Percentiles rank a stretch among this genome's conserved stretches.
These are phyloP conservation scores for Solanum sitiens DNA, from an alignment of 257 asterid genomes.

Conservation along the genomic window DNA sequence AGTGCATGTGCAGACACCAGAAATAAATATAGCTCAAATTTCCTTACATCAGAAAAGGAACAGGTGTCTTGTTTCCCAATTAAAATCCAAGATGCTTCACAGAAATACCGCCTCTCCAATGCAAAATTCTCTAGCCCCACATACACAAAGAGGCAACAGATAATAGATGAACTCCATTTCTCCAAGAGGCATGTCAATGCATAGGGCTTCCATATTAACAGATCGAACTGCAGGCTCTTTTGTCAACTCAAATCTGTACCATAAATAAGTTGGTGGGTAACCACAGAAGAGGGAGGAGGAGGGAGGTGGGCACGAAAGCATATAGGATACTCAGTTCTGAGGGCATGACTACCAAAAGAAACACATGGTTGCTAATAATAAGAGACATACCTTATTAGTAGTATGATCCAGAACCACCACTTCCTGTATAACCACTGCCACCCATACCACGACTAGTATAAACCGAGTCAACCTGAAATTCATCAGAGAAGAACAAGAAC, in stretches of 20 bases:
- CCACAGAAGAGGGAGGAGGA: neutral
- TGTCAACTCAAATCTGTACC: conserved; percentile 24
- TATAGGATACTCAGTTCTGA: neutral
- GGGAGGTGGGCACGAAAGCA: neutral
- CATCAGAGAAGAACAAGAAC: conserved; percentile 54
- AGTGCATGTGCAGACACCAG: neutral
- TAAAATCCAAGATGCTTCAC: neutral
- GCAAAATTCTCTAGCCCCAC: neutral
- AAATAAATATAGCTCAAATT: conserved; percentile 3
- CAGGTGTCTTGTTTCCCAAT: neutral
- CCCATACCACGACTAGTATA: conserved; percentile 68
- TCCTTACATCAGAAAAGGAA: conserved; percentile 11
- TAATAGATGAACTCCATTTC: conserved; percentile 3
- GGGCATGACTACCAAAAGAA: neutral
- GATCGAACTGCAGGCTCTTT: conserved; percentile 19
- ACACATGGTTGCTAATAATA: neutral
- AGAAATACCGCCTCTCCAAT: neutral
- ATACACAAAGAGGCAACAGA: neutral
- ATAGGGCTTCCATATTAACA: neutral
- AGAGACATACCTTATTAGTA: conserved; percentile 54
- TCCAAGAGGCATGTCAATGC: neutral
- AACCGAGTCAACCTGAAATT: conserved; percentile 24
- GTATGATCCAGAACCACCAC: conserved; percentile 77
- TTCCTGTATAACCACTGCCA: conserved; percentile 74
- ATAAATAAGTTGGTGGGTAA: conserved; percentile 13